A percentile compares a stretch with the other conserved stretches of the same genome.
Evolutionary conservation across 164 flowering plant species (phyloP).

Genomic region (Magnolia officinalis): DNA sequence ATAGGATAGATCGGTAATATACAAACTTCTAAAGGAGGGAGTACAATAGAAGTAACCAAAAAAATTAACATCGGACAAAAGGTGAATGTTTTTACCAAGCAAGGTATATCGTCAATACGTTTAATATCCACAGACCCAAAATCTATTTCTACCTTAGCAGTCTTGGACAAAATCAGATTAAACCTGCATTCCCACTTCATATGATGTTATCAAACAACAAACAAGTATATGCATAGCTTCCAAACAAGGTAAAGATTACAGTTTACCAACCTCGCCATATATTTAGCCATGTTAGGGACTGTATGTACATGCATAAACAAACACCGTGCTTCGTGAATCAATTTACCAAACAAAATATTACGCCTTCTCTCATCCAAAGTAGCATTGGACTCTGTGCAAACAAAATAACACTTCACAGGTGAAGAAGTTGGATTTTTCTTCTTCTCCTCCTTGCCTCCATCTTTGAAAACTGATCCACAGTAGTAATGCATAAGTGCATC

Average conservation of each 20-base stretch:
- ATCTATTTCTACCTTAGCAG: conserved; percentile 54
- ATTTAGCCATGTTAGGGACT: conserved; percentile 46
- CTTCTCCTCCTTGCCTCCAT: conserved; percentile 71
- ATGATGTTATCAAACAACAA: background rate
- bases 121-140: conserved; percentile 39
- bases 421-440: conserved; percentile 52
- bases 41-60: background rate
- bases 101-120: conserved; percentile 48
- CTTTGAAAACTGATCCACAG: conserved; percentile 69
- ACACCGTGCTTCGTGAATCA: conserved; percentile 50
- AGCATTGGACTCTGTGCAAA: conserved; percentile 44
- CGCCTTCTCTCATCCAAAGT: conserved; percentile 10
- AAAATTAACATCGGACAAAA: background rate
- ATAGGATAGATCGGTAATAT: background rate
- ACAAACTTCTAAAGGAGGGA: background rate
- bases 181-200: conserved; percentile 45
- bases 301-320: conserved; percentile 77
- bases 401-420: conserved; percentile 67
- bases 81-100: conserved; percentile 38
- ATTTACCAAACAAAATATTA: conserved; percentile 33
- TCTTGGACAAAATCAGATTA: conserved; percentile 77
- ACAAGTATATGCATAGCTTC: background rate
- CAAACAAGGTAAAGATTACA: background rate
- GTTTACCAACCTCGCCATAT: conserved; percentile 67
- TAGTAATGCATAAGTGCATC: background rate